Evolutionary conservation across 305 asterid genomes (phyloP).

Genomic region (Fraxinus platypoda): DNA sequence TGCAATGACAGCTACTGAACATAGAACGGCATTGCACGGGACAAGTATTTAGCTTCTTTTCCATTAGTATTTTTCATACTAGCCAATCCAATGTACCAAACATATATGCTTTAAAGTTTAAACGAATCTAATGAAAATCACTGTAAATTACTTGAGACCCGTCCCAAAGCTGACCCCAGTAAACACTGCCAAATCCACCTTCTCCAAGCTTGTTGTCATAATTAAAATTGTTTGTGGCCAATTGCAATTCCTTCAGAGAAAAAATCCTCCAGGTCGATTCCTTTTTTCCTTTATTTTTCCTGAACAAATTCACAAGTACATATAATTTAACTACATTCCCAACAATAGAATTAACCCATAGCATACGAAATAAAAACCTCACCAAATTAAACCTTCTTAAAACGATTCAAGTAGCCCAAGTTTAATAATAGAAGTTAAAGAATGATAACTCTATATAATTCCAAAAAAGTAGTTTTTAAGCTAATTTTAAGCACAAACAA

Average conservation of each 20-base stretch:
- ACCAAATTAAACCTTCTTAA: not conserved
- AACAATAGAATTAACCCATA: slow-evolving; percentile 11
- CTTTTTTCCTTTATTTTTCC: slow-evolving; percentile 65
- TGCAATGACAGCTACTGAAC: not conserved
- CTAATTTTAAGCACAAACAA: slow-evolving; percentile 2
- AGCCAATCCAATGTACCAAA: not conserved
- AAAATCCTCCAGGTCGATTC: slow-evolving; percentile 79
- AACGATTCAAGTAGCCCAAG: not conserved
- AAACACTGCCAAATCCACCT: slow-evolving; percentile 96
- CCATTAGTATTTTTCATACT: not conserved
- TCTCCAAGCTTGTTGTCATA: slow-evolving; percentile 98
- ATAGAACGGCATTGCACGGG: not conserved
- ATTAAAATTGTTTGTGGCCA: slow-evolving; percentile 90
- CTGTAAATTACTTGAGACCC: slow-evolving; percentile 78
- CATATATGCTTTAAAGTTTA: not conserved
- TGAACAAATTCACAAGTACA: slow-evolving; percentile 35
- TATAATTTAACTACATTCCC: slow-evolving; percentile 11
- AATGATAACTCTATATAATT: not conserved
- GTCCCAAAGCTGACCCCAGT: slow-evolving; percentile 99
- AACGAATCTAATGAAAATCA: not conserved
- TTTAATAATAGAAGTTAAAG: not conserved
- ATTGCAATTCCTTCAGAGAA: slow-evolving; percentile 85
- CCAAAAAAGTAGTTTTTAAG: not conserved
- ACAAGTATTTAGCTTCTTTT: not conserved
- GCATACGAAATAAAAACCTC: not conserved